phyloP scores from a whole-genome alignment of 1,284 basidiomycete species.

The Inonotus hispidus region DNA sequence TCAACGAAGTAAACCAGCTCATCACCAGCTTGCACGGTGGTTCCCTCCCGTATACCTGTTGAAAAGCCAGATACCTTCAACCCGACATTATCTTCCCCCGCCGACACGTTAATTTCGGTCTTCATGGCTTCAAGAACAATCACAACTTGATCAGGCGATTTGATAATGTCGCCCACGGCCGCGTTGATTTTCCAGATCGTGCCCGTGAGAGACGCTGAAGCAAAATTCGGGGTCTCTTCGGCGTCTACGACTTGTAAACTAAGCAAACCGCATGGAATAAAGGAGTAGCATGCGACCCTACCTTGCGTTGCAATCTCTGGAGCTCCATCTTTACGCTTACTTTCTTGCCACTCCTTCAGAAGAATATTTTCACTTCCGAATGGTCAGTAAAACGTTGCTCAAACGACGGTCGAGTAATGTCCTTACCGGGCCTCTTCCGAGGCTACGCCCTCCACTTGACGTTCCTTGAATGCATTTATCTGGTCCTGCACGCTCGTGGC shows the following conservation, averaged over 20 bases:
- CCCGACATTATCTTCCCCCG: slow-evolving; percentile 42
- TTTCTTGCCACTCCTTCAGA: slow-evolving; percentile 32
- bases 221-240: slow-evolving; percentile 20
- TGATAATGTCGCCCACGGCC: slow-evolving; percentile 39
- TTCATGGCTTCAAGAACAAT: slow-evolving; percentile 72
- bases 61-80: slow-evolving; percentile 38
- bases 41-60: slow-evolving; percentile 37
- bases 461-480: slow-evolving; percentile 37
- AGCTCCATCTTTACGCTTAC: slow-evolving; percentile 2
- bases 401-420: neutral
- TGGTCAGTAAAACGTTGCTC: neutral
- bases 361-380: slow-evolving; percentile 29
- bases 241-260: slow-evolving; percentile 9
- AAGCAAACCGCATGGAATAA: neutral
- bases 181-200: slow-evolving; percentile 54
- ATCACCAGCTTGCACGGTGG: slow-evolving; percentile 40
- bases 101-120: slow-evolving; percentile 51
- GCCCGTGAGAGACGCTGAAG: slow-evolving; percentile 45
- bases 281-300: neutral
- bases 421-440: slow-evolving; percentile 39
- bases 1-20: slow-evolving; percentile 34
- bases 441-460: slow-evolving; percentile 33
- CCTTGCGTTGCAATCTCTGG: neutral
- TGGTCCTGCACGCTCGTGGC: slow-evolving; percentile 39
- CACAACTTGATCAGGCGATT: slow-evolving; percentile 42